Evolutionary conservation across 148 eudicot genomes (phyloP).

Genomic region (Vaccinium corymbosum): DNA sequence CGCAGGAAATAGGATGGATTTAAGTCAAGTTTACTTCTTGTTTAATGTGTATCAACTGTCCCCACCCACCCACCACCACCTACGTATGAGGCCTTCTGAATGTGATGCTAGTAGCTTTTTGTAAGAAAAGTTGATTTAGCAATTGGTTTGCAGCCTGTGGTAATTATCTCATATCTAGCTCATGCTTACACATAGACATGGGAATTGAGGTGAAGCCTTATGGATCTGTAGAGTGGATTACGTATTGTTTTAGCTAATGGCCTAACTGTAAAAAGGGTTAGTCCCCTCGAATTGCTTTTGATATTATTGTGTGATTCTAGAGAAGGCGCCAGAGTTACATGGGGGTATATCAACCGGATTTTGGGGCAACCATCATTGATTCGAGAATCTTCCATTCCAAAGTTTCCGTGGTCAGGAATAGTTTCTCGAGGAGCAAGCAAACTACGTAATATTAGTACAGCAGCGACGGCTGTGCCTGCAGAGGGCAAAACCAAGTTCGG

Average conservation of each 20-base stretch:
- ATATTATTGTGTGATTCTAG: conserved; percentile 29
- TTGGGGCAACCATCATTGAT: conserved; percentile 95
- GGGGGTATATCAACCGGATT: conserved; percentile 92
- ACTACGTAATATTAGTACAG: conserved; percentile 38
- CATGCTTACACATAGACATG: background rate
- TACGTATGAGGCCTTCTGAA: background rate
- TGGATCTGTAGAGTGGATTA: background rate
- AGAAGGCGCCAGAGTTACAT: conserved; percentile 92
- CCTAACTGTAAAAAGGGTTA: background rate
- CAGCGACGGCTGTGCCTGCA: conserved; percentile 34
- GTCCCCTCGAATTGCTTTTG: background rate
- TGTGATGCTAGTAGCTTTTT: background rate
- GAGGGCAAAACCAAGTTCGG: conserved; percentile 56
- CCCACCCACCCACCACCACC: background rate
- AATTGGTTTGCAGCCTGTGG: conserved; percentile 8
- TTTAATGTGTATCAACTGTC: background rate
- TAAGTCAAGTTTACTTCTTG: background rate
- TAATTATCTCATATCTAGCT: background rate
- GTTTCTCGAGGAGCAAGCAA: conserved; percentile 46
- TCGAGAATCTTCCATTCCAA: conserved; percentile 92
- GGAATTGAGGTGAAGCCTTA: background rate
- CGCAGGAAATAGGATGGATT: background rate
- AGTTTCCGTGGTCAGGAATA: conserved; percentile 65
- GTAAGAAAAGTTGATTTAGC: background rate
- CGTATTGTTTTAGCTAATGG: background rate